Percentiles rank a stretch among this genome's conserved stretches.
phyloP scores from a whole-genome alignment of 2,329 filamentous ascomycete genomes.

The Pyricularia sp. region DNA sequence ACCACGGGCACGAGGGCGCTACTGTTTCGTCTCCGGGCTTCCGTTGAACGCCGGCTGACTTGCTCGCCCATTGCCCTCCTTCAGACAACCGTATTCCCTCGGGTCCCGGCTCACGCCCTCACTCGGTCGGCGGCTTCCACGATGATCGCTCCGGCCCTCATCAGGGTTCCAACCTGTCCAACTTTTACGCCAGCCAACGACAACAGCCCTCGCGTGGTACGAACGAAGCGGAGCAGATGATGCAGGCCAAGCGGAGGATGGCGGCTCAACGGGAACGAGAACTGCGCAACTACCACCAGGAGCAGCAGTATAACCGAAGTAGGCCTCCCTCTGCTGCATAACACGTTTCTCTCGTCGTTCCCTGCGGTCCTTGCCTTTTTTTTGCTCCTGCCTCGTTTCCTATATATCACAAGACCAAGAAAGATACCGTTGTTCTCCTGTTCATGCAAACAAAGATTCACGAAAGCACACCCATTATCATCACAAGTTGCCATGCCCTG shows the following conservation, averaged over 20 bases:
- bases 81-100: conserved; percentile 64
- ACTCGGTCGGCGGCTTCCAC: conserved; percentile 76
- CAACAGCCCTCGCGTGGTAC: conserved; percentile 78
- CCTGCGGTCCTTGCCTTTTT: not conserved
- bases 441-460: conserved; percentile 4
- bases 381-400: conserved; percentile 11
- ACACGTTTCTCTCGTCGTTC: conserved; percentile 28
- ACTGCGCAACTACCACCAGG: conserved; percentile 98
- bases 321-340: conserved; percentile 71
- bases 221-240: conserved; percentile 93
- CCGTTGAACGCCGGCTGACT: conserved; percentile 12
- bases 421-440: conserved; percentile 3
- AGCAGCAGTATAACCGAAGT: conserved; percentile 99
- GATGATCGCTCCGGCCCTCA: conserved; percentile 55
- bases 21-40: not conserved
- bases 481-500: not conserved
- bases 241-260: conserved; percentile 99
- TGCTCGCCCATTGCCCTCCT: conserved; percentile 7
- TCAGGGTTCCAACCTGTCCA: conserved; percentile 75
- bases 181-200: conserved; percentile 88
- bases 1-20: not conserved
- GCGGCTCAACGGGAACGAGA: conserved; percentile 98
- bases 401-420: conserved; percentile 12
- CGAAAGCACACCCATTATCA: conserved; percentile 8
- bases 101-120: conserved; percentile 59